Percentiles rank a stretch among this genome's conserved stretches.
Evolutionary conservation across 345 rosid genomes (phyloP).

Genomic region (Durio zibethinus): DNA sequence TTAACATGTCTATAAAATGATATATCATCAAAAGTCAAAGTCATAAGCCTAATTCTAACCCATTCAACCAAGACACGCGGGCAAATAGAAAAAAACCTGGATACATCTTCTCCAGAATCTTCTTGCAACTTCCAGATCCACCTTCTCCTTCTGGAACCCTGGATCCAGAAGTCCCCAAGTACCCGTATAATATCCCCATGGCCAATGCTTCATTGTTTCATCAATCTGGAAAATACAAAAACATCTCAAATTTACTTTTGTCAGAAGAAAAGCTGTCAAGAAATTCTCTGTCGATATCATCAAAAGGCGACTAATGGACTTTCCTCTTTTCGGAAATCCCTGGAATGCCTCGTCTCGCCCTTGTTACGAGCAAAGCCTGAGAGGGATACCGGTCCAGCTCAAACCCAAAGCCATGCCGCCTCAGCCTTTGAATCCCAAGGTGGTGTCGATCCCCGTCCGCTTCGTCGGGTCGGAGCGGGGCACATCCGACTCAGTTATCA

Average conservation of each 20-base stretch:
- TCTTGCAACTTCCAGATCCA: slow-evolving; percentile 36
- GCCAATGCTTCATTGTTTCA: not conserved
- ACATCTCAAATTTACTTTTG: too few relatives aligned
- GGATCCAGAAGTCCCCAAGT: not conserved
- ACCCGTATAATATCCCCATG: not conserved
- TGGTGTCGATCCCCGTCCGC: slow-evolving; percentile 50
- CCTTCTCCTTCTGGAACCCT: not conserved
- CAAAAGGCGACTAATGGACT: slow-evolving; percentile 25
- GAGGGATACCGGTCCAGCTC: slow-evolving; percentile 4
- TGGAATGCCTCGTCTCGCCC: slow-evolving; percentile 20
- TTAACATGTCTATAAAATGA: too few relatives aligned
- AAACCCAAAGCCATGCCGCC: not conserved
- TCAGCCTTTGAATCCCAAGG: slow-evolving; percentile 26
- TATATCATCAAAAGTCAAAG: too few relatives aligned
- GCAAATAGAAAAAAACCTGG: too few relatives aligned
- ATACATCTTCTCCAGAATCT: slow-evolving; percentile 24
- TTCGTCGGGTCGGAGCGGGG: slow-evolving; percentile 33
- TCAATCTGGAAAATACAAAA: not conserved
- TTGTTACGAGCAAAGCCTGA: not conserved
- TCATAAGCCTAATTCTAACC: too few relatives aligned
- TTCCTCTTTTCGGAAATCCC: slow-evolving; percentile 25
- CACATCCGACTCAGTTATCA: slow-evolving; percentile 34
- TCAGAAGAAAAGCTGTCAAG: not conserved
- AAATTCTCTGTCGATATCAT: not conserved
- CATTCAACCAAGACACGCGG: too few relatives aligned